A percentile compares a stretch with the other conserved stretches of the same genome.
Evolutionary conservation across 441 rosid species (phyloP).

Genomic region (Euphorbia celastroides): DNA sequence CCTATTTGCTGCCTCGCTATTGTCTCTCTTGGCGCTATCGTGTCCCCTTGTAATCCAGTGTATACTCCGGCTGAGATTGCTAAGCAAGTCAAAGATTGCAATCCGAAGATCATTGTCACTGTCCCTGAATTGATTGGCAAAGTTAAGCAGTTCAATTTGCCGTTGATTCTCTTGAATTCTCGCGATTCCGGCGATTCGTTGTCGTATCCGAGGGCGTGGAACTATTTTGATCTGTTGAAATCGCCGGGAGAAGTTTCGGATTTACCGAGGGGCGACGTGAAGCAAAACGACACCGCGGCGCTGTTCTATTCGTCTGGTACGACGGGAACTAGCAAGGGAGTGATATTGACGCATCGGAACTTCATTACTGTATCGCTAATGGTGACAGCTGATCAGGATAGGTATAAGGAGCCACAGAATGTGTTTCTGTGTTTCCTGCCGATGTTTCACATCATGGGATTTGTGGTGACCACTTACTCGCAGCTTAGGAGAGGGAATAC

Average conservation of each 20-base stretch:
- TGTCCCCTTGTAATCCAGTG: slow-evolving; percentile 58
- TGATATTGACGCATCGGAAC: slow-evolving; percentile 61
- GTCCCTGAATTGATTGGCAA: slow-evolving; percentile 41
- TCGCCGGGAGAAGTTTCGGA: slow-evolving; percentile 29
- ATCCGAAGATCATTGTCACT: slow-evolving; percentile 57
- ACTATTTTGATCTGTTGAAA: slow-evolving; percentile 38
- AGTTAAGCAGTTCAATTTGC: slow-evolving; percentile 47
- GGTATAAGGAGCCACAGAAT: slow-evolving; percentile 35
- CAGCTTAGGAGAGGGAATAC: slow-evolving; percentile 60
- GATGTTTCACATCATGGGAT: slow-evolving; percentile 82
- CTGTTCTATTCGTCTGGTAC: slow-evolving; percentile 87
- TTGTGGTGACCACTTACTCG: slow-evolving; percentile 30
- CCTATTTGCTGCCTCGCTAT: slow-evolving; percentile 71
- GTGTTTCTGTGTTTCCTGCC: slow-evolving; percentile 64
- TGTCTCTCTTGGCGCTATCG: slow-evolving; percentile 51
- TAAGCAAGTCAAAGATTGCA: slow-evolving; percentile 57
- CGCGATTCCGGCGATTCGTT: slow-evolving; percentile 1
- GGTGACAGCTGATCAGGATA: slow-evolving; percentile 50
- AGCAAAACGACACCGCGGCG: slow-evolving; percentile 57
- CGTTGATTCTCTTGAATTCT: slow-evolving; percentile 42
- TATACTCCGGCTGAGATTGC: slow-evolving; percentile 50
- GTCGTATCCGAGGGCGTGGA: slow-evolving; percentile 21
- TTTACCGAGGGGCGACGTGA: slow-evolving; percentile 35
- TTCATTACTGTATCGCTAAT: slow-evolving; percentile 56
- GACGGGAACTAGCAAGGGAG: slow-evolving; percentile 83